Evolutionary conservation across 371 early-diverging fungal species (phyloP).

Genomic region (Zopfochytrium polystomum): DNA sequence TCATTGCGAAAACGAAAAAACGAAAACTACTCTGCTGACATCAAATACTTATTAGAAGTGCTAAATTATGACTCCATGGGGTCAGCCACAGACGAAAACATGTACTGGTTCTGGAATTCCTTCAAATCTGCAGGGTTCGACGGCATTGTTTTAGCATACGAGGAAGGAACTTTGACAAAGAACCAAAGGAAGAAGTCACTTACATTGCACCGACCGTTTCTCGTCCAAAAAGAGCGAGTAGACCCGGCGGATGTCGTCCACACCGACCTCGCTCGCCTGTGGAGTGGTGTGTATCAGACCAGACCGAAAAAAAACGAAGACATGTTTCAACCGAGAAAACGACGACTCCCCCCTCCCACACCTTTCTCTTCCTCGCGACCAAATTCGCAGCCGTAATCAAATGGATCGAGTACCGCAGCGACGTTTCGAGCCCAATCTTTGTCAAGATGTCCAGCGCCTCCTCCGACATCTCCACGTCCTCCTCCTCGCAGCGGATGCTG

Average conservation of each 20-base stretch:
- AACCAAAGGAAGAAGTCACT: constrained; percentile 7
- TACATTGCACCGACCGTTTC: constrained; percentile 89
- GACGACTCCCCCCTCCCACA: constrained; percentile 20
- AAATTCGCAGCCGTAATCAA: constrained; percentile 90
- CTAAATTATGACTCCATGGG: too few species aligned
- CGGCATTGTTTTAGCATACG: background rate
- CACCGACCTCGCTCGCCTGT: constrained; percentile 78
- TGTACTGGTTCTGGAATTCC: constrained; percentile 89
- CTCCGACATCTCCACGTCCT: constrained; percentile 94
- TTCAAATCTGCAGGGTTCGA: constrained; percentile 39
- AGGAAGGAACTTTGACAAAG: constrained; percentile 43
- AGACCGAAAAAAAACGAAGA: background rate
- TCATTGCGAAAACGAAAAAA: too few species aligned
- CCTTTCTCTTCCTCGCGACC: constrained; percentile 87
- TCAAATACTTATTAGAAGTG: too few species aligned
- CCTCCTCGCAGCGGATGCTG: constrained; percentile 89
- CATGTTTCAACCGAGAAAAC: too few species aligned
- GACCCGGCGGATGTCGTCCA: constrained; percentile 87
- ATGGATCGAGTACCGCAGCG: constrained; percentile 96
- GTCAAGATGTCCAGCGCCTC: constrained; percentile 89
- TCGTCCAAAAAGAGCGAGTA: constrained; percentile 95
- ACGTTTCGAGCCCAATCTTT: constrained; percentile 85
- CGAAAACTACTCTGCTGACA: too few species aligned
- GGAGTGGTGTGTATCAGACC: background rate
- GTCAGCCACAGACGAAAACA: constrained; percentile 70